Base-by-base conservation (phyloP, 768 basidiomycete genomes). In the Boletus barrowsii region DNA sequence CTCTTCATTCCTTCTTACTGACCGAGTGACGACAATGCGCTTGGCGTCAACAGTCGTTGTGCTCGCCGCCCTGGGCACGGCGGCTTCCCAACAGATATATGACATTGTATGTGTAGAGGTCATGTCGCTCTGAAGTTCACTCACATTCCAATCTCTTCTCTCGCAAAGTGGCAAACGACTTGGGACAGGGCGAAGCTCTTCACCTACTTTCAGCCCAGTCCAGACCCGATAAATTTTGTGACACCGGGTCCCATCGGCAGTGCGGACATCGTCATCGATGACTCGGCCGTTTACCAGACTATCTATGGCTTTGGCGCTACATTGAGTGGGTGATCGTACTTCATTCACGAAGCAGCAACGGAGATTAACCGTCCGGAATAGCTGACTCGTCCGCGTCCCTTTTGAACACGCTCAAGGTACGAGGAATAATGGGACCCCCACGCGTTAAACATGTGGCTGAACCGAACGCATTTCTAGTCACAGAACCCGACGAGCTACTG, bases 311-410 rank as follows among this genome's bases (percentile, higher is more conserved):
- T 87, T 60, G 88, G 88, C 0, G 85, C 77, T 10, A 62, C 82
- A 0, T 71, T 90, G 32, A 88, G 88, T 88, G 61, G 32, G 72
- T 62, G 17, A 44, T 33, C 26, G 17, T 30, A 17, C 24, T 43
- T 17, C 30, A 49, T 47, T 42, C 26, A 43, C 20, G 10, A 30
- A 51, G 44, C 11, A 5, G 13, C 13, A 42, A 47, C 26, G 35
- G 32, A 58, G 30, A 43, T 44, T 50, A 49, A 59, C 14, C 15
- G 35, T 30, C 47, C 24, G 45, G 26, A 9, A 56, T 35, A 90
- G 88, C 88, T 29, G 88, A 91, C 64, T 88, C 87, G 3, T 83
- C 87, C 10, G 87, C 87, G 0, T 69, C 76, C 22, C 68, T 79
- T 24, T 68, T 90, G 20, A 82, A 73, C 60, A 81, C 82, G 53